Percentiles rank a stretch among this genome's conserved stretches.
These are phyloP conservation scores for Mycosphaerella arachidis DNA, from an alignment of 2,329 filamentous ascomycete species.

Conservation along the genomic window DNA sequence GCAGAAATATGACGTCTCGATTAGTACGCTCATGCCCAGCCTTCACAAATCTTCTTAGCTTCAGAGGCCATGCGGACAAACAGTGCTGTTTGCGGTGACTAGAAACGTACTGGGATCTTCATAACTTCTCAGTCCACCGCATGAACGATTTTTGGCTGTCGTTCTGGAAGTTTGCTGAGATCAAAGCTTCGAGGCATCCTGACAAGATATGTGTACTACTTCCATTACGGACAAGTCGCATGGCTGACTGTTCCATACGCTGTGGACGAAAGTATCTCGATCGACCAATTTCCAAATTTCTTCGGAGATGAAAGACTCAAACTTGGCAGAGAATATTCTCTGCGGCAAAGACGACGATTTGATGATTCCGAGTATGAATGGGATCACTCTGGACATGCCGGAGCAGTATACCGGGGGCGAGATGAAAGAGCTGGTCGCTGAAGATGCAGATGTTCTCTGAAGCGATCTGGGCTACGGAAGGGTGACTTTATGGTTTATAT, in stretches of 20 bases:
- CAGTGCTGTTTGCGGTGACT: neutral
- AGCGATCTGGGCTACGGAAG: neutral
- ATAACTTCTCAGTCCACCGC: conserved; percentile 11
- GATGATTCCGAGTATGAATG: conserved; percentile 9
- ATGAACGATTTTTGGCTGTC: conserved; percentile 18
- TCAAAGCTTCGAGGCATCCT: conserved; percentile 11
- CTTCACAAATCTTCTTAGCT: no score
- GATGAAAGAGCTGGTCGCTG: conserved; percentile 5
- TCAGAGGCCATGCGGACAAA: no score
- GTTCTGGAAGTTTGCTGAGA: conserved; percentile 12
- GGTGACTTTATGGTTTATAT: conserved; percentile 8
- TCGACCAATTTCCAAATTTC: conserved; percentile 11
- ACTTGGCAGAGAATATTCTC: conserved; percentile 12
- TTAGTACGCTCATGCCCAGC: no score
- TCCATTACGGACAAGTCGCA: no score
- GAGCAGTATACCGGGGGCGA: conserved; percentile 9
- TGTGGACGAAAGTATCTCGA: conserved; percentile 6
- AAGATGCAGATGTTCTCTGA: conserved; percentile 7
- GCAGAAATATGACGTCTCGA: conserved; percentile 1
- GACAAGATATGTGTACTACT: conserved; percentile 5
- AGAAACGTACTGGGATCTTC: conserved; percentile 11
- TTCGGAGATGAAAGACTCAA: conserved; percentile 11
- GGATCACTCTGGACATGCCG: conserved; percentile 5
- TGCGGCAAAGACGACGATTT: conserved; percentile 13
- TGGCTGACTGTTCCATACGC: neutral